Evolutionary conservation across 306 rosid species (phyloP).

Genomic region (Elaeagnus macrophylla): DNA sequence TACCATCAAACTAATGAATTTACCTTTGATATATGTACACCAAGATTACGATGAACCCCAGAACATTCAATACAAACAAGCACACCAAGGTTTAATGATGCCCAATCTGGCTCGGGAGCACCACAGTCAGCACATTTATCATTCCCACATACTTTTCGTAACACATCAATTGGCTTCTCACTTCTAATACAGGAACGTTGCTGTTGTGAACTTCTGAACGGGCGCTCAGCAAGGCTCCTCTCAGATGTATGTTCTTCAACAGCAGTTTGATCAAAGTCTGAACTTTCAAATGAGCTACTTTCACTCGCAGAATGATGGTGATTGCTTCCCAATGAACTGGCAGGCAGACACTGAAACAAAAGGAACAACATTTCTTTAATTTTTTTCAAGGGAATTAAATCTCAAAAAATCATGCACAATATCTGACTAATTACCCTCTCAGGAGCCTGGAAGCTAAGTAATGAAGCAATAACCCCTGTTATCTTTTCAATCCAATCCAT

Average conservation of each 20-base stretch:
- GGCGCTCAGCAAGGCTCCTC: conserved; percentile 67
- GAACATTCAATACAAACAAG: conserved; percentile 99
- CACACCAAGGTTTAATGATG: conserved; percentile 95
- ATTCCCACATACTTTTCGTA: conserved; percentile 84
- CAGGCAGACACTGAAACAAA: conserved; percentile 63
- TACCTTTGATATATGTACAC: conserved; percentile 98
- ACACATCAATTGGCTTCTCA: conserved; percentile 86
- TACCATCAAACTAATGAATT: background rate
- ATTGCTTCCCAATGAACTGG: conserved; percentile 94
- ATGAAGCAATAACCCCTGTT: conserved; percentile 97
- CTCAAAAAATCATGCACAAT: conserved; percentile 14
- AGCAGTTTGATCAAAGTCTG: conserved; percentile 82
- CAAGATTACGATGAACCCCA: conserved; percentile 99
- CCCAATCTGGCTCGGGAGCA: conserved; percentile 98
- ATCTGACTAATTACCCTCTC: conserved; percentile 63
- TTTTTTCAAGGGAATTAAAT: conserved; percentile 10
- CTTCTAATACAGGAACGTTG: conserved; percentile 65
- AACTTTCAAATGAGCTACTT: conserved; percentile 98
- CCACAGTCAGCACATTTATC: conserved; percentile 98
- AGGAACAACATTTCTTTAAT: conserved; percentile 18
- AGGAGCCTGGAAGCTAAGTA: conserved; percentile 94
- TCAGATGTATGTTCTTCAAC: conserved; percentile 70
- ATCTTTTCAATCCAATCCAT: conserved; percentile 99
- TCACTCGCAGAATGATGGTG: conserved; percentile 90
- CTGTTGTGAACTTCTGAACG: conserved; percentile 60